Evolutionary conservation across 139 green algal species (phyloP), one percentile per base, ranked within the genome.

Genomic region (Trebouxia sp.): DNA sequence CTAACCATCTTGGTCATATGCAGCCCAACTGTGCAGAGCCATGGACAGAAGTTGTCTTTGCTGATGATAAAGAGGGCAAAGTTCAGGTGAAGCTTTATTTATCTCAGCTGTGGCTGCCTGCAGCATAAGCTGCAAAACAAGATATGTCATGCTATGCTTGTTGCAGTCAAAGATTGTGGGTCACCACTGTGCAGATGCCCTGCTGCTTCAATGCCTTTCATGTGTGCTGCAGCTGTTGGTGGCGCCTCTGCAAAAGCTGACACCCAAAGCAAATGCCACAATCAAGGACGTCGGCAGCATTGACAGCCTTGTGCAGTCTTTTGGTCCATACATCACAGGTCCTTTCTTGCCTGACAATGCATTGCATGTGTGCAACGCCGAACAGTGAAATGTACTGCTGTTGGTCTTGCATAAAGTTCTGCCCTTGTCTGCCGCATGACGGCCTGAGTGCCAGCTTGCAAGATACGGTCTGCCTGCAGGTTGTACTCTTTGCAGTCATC

Each of bases 311-410:
- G 78, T 97, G 7, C 35, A 83, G 26, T 86, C 87, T 9, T 75
- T 97, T 3, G 93, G 93, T 26, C 84, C 91, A 48, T 97, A 91
- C 84, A 94, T 96, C 75, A 97, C 92, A n/a, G 91, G 91, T 76
- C 55, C 22, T 69, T 41, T 50, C 14, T 48, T 32, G n/a, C n/a
- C n/a, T n/a, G n/a, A n/a, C n/a, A n/a, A n/a, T 28, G 5, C 10
- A 76, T 37, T 62, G 70, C 24, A 56, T 78, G 70, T 14, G 17
- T n/a, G n/a, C n/a, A n/a, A n/a, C n/a, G n/a, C n/a, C n/a, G n/a
- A n/a, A n/a, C n/a, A n/a, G n/a, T n/a, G n/a, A n/a, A n/a, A n/a
- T n/a, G n/a, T n/a, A n/a, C n/a, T n/a, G n/a, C n/a, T n/a, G n/a
- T n/a, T n/a, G n/a, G n/a, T n/a, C n/a, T n/a, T n/a, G n/a, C n/a